Conservation (phyloP, 768 basidiomycete genomes). For the Trametes punicea region DNA sequence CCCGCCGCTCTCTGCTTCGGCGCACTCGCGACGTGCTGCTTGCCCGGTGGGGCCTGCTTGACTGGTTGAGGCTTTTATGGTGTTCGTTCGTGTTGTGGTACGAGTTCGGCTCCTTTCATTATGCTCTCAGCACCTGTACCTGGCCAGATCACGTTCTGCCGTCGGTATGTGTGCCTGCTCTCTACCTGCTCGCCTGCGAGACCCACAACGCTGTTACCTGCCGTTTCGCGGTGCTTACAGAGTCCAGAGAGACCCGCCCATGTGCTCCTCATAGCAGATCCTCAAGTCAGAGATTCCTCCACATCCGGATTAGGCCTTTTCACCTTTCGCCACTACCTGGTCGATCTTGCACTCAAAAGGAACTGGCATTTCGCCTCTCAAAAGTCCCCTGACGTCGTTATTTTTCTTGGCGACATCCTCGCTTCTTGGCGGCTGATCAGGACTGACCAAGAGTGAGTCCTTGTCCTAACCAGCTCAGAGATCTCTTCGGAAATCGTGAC, state of each 20-base stretch:
- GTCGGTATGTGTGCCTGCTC: conserved; percentile 14
- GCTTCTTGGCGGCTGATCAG: conserved; percentile 69
- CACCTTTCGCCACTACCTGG: conserved; percentile 34
- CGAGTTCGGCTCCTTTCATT: conserved; percentile 57
- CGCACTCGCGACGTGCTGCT: conserved; percentile 3
- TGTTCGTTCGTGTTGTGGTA: conserved; percentile 62
- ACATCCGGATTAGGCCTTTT: conserved; percentile 1
- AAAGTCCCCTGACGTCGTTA: conserved; percentile 65
- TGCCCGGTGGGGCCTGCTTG: conserved; percentile 14
- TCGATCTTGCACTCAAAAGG: conserved; percentile 79
- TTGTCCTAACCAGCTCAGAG: background rate
- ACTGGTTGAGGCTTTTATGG: conserved; percentile 44
- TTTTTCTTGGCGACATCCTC: conserved; percentile 91
- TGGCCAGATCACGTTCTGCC: conserved; percentile 47
- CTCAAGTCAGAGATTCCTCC: conserved; percentile 57
- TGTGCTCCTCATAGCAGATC: conserved; percentile 80
- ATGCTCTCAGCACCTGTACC: conserved; percentile 43
- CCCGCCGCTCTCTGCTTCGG: conserved; percentile 2
- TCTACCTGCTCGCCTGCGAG: background rate
- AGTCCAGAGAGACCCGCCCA: conserved; percentile 32
- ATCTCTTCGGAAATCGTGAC: background rate
- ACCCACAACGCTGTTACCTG: background rate
- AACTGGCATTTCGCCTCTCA: conserved; percentile 66
- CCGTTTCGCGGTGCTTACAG: background rate
- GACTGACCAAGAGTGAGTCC: conserved; percentile 55